Conservation (phyloP, 495 filamentous ascomycete genomes). For the Penicillium desertorum region DNA sequence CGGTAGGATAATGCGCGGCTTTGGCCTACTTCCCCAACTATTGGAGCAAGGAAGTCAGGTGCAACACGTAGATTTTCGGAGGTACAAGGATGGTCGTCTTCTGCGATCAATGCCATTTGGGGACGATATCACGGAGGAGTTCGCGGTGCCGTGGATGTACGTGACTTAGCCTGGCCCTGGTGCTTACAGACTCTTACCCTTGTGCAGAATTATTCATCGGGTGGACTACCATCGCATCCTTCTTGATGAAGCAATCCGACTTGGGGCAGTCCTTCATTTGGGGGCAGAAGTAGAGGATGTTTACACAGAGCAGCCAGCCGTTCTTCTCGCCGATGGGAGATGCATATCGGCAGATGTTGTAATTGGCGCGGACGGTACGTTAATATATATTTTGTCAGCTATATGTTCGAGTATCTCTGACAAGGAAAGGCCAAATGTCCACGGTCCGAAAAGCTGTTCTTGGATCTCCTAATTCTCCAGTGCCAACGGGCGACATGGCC, state of each 20-base stretch:
- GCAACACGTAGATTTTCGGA: conserved; percentile 49
- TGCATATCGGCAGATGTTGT: conserved; percentile 11
- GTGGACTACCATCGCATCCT: conserved; percentile 4
- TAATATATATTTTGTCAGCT: conserved; percentile 13
- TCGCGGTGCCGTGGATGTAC: conserved; percentile 29
- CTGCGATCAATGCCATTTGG: conserved; percentile 34
- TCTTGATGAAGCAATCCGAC: conserved; percentile 29
- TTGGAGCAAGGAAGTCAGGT: conserved; percentile 45
- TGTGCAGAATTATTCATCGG: conserved; percentile 20
- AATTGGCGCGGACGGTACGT: conserved; percentile 13
- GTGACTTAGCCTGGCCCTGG: neutral
- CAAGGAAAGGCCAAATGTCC: conserved; percentile 41
- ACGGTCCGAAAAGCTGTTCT: conserved; percentile 42
- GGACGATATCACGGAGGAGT: conserved; percentile 18
- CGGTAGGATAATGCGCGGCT: conserved; percentile 42
- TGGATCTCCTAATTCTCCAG: conserved; percentile 34
- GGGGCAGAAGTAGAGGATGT: conserved; percentile 4
- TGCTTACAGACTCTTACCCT: neutral
- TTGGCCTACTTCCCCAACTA: conserved; percentile 47
- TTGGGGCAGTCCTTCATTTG: conserved; percentile 38
- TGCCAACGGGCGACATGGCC: conserved; percentile 59
- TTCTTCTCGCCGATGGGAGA: conserved; percentile 1
- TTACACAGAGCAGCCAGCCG: neutral
- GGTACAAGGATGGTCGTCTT: conserved; percentile 51
- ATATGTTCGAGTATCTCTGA: conserved; percentile 36